Evolutionary conservation across 257 asterid species (phyloP), one percentile per base, ranked within the genome.

Genomic region (Catharanthus roseus): DNA sequence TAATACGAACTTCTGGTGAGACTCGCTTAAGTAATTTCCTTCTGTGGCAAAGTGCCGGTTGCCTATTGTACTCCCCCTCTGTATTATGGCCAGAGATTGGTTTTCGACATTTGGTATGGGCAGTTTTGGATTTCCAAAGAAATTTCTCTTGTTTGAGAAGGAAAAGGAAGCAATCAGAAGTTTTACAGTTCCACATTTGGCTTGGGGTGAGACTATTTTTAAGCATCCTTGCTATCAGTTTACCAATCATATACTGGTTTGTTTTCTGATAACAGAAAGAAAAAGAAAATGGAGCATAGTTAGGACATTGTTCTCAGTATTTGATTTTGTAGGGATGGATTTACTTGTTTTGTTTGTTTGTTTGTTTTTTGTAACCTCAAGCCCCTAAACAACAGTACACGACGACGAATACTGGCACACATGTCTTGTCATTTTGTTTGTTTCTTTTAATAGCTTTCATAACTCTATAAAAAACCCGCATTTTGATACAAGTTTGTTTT

Each of bases 1-100:
- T 91, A 70, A 79, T 87, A 41, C 87, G 97, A 13, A 82, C 96
- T 54, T 87, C 95, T 10, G 96, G 96, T 15, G 97, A 89, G 84
- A 79, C 88, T n/a, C 91, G 97, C 0, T 73, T 91, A 56, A 91
- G 96, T 77, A 91, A 91, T 76, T 91, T 91, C 63, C 96, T 91
- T 42, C 75, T 89, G 80, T 91, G 97, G 96, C 97, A 91, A 83
- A 91, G 92, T 71, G 69, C 90, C 47, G 54, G 58, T 28, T 78
- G 89, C 29, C 78, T 91, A n/a, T 79, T 91, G 63, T 91, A 87
- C 81, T 85, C 95, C 36, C 95, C 96, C 15, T 28, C 74, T 10
- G 77, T 70, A 44, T 87, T 89, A 19, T 91, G 96, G 96, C 97
- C 97, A 0, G 97, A 89, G 31, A 83, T 91, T 49, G 90, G 96